Evolutionary conservation across 371 early-diverging fungal genomes (phyloP), one percentile per base, ranked within the genome.

Genomic region (Rhizopus arrhizus): DNA sequence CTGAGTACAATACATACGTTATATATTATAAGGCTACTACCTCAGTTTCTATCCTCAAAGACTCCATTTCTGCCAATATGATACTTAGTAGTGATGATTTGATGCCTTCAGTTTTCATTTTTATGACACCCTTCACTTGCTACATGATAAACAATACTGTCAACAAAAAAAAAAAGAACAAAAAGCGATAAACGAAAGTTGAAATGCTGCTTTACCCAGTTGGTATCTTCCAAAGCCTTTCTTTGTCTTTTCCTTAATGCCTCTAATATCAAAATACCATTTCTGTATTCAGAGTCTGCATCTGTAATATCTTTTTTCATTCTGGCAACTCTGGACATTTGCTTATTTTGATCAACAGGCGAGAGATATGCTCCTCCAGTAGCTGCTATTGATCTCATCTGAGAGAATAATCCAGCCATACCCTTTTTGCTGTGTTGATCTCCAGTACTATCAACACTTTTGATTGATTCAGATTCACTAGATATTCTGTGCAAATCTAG

Each of bases 221-320:
- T 72, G 4, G 78, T 71, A 33, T 56, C 56, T 2, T 74, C 76
- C 2, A 69, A 68, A 10, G 64, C 56, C 11, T 72, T 67, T 9
- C 70, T 69, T 42, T 83, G 86, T 41, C 73, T 72, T 34, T 75
- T 69, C 45, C 85, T 70, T 42, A 76, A 73, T 7, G 55, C 61
- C 52, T 86, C 86, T 22, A 86, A 58, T 0, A 45, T 47, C 6
- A 81, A 63, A 51, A 86, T 77, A 61, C 82, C 80, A 56, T 72
- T 72, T 58, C 83, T 71, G 61, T 86, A 86, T 49, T 84, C 83
- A 38, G 28, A 74, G 75, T 84, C 86, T 42, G 82, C 78, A 36
- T 82, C 82, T 15, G 73, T 66, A 54, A 86, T 82, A 52, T 86
- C 86, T 29, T 81, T 81, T 53, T 75, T 80, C 58, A 78, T 54